Percentiles rank a stretch among this genome's conserved stretches.
Conservation (phyloP, 2,329 filamentous ascomycete species). For the Pseudogymnoascus sp. region DNA sequence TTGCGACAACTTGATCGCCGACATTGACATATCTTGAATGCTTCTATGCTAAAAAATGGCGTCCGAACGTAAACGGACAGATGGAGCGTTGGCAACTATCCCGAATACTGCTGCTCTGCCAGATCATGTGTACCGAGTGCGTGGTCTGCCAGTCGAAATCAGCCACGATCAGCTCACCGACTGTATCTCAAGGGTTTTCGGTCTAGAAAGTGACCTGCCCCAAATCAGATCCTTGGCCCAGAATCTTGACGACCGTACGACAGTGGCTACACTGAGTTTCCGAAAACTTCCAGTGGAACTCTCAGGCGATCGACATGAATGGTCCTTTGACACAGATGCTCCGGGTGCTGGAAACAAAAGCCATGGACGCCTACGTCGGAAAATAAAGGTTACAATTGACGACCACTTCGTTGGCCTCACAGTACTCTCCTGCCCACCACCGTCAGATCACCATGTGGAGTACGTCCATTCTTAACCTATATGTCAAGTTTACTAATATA, state of each 20-base stretch:
- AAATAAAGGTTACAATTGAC: neutral
- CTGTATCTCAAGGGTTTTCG: neutral
- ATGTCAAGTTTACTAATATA: neutral
- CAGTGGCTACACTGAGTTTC: neutral
- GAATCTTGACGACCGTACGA: neutral
- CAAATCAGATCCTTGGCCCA: neutral
- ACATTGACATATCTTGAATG: neutral
- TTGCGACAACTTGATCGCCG: neutral
- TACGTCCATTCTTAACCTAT: neutral
- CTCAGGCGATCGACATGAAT: neutral
- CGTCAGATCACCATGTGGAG: neutral
- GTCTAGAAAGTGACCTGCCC: neutral
- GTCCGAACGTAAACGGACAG: neutral
- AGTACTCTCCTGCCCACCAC: neutral
- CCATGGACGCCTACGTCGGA: neutral
- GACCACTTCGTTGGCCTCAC: neutral
- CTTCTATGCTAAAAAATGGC: neutral
- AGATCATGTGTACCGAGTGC: neutral
- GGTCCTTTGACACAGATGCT: neutral
- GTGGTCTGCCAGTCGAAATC: neutral
- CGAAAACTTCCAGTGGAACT: neutral
- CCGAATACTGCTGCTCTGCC: neutral
- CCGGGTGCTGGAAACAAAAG: neutral
- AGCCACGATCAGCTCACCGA: neutral
- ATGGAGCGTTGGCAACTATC: neutral